Conservation (phyloP, 2,329 filamentous ascomycete species). For the Chalaropsis ovoidea region DNA sequence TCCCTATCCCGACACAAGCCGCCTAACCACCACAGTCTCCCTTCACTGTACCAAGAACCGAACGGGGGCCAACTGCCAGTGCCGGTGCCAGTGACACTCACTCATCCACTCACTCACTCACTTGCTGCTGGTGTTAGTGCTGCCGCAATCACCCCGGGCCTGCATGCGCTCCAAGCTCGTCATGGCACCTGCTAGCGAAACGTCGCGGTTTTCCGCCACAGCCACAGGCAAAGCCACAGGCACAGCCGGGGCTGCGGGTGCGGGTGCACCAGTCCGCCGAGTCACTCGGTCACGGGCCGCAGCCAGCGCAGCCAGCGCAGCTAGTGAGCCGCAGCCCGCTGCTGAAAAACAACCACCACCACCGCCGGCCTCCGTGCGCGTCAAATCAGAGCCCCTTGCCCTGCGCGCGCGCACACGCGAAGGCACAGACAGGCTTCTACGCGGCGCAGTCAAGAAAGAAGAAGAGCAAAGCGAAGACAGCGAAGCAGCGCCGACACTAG, state of each 20-base stretch:
- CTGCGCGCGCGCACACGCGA: not conserved
- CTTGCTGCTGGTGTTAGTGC: too few relatives aligned
- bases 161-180: constrained; percentile 1
- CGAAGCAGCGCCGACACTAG: too few relatives aligned
- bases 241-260: too few relatives aligned
- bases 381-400: not conserved
- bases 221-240: constrained; percentile 22
- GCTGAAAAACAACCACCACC: not conserved
- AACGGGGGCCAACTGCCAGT: too few relatives aligned
- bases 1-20: too few relatives aligned
- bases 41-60: too few relatives aligned
- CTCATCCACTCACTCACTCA: too few relatives aligned
- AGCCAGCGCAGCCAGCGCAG: not conserved
- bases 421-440: not conserved
- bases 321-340: not conserved
- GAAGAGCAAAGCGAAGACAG: not conserved
- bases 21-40: too few relatives aligned
- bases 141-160: not conserved
- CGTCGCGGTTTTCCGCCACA: constrained; percentile 28
- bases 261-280: constrained; percentile 17
- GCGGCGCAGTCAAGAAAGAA: not conserved
- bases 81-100: too few relatives aligned
- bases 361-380: not conserved
- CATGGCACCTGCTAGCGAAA: constrained; percentile 18
- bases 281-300: constrained; percentile 27